phyloP scores from a whole-genome alignment of 441 rosid species.

The Bocquillonia castaneifolia region DNA sequence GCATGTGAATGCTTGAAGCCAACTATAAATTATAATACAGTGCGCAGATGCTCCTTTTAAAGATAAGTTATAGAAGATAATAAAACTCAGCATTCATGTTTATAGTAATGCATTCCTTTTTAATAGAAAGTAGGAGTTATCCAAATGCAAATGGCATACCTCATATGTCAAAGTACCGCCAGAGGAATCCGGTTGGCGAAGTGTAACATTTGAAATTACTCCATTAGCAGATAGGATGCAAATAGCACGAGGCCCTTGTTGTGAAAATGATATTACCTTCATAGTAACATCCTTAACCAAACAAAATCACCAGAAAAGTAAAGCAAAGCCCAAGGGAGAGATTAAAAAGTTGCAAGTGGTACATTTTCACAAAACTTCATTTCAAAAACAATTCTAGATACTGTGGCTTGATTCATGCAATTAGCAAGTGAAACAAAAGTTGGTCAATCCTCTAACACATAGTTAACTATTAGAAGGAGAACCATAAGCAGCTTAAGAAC shows the following conservation, averaged over 20 bases:
- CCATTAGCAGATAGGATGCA: constrained; percentile 92
- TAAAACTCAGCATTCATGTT: not conserved
- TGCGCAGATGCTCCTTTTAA: not conserved
- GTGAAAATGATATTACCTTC: constrained; percentile 94
- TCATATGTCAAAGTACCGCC: constrained; percentile 96
- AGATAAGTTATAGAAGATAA: not conserved
- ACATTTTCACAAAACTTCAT: not conserved
- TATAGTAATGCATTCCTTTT: not conserved
- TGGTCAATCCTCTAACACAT: not conserved
- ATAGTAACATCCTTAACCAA: constrained; percentile 70
- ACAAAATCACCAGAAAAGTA: constrained; percentile 17
- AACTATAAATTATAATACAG: not conserved
- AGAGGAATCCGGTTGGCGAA: constrained; percentile 86
- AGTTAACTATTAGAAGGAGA: too few species aligned
- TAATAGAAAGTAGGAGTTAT: not conserved
- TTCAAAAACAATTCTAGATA: not conserved
- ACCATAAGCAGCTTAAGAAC: not conserved
- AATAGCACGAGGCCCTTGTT: constrained; percentile 92
- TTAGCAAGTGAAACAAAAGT: not conserved
- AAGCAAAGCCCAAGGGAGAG: not conserved
- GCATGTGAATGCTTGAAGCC: not conserved
- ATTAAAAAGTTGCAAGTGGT: not conserved
- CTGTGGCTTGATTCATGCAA: not conserved
- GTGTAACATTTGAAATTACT: constrained; percentile 81
- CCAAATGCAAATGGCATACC: constrained; percentile 36